Conservation (phyloP, 768 basidiomycete species). For the Mycena venus region DNA sequence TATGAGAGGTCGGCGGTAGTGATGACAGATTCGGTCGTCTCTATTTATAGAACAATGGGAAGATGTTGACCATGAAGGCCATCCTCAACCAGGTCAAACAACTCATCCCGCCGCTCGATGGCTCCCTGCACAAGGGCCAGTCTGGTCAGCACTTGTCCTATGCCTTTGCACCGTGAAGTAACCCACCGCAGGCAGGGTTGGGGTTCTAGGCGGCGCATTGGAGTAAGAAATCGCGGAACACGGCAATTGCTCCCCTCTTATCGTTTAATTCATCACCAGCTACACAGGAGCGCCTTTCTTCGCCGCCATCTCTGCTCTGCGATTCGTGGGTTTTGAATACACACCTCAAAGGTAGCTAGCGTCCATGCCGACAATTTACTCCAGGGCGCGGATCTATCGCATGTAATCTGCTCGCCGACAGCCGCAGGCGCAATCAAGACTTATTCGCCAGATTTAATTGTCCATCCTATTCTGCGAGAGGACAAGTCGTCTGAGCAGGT, state of each 20-base stretch:
- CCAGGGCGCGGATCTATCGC: conserved; percentile 93
- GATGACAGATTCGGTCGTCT: not conserved
- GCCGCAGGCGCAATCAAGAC: conserved; percentile 96
- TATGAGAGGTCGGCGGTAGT: not conserved
- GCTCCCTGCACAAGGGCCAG: conserved; percentile 94
- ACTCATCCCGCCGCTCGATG: conserved; percentile 92
- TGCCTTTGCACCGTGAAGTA: not conserved
- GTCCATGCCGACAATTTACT: not conserved
- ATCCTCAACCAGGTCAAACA: conserved; percentile 81
- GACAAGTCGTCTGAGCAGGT: conserved; percentile 70
- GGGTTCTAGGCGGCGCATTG: conserved; percentile 92
- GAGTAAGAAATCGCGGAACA: conserved; percentile 72
- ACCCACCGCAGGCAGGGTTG: conserved; percentile 79
- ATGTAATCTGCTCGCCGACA: conserved; percentile 96
- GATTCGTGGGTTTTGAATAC: conserved; percentile 68
- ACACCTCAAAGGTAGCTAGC: not conserved
- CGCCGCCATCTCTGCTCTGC: conserved; percentile 90
- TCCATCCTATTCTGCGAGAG: conserved; percentile 90
- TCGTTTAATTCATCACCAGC: conserved; percentile 53
- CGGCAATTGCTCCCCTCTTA: not conserved
- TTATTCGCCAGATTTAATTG: conserved; percentile 97
- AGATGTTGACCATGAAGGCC: conserved; percentile 50
- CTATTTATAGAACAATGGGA: conserved; percentile 14
- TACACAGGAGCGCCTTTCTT: conserved; percentile 99
- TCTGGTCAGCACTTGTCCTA: conserved; percentile 68